These are phyloP conservation scores for Mycena leptocephala DNA, from an alignment of 768 basidiomycete genomes.

Conservation along the genomic window DNA sequence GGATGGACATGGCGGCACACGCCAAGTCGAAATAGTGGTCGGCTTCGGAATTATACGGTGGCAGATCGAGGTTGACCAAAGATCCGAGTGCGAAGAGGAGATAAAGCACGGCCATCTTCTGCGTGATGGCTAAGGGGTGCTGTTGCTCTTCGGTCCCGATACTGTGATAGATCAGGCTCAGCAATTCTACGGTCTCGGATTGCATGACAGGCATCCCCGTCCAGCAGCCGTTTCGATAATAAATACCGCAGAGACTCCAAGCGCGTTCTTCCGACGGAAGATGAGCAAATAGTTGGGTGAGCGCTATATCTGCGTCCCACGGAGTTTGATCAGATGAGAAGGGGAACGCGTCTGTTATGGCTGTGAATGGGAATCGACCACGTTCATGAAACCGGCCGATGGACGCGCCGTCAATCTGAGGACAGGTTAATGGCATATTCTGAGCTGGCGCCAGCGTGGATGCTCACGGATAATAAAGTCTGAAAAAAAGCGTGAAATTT, in stretches of 20 bases:
- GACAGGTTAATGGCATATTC: too few relatives aligned
- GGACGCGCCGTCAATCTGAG: too few relatives aligned
- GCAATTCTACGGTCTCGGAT: conserved; percentile 61
- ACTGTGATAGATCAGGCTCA: not conserved
- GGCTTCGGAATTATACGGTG: conserved; percentile 52
- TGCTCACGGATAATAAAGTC: too few relatives aligned
- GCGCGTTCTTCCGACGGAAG: conserved; percentile 56
- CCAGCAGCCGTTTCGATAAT: conserved; percentile 59
- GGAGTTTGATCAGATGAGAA: too few relatives aligned
- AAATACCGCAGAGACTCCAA: conserved; percentile 60
- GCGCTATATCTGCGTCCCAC: conserved; percentile 36
- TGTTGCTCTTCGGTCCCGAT: not conserved
- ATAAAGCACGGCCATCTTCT: conserved; percentile 34
- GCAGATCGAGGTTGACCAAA: conserved; percentile 39
- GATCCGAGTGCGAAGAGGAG: conserved; percentile 36
- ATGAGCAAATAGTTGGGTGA: conserved; percentile 42
- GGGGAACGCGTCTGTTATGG: too few relatives aligned
- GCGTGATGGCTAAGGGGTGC: not conserved
- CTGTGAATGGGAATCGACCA: conserved; percentile 43
- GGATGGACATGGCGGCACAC: too few relatives aligned
- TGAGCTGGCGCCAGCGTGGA: too few relatives aligned
- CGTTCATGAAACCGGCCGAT: too few relatives aligned
- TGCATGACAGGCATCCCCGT: conserved; percentile 60
- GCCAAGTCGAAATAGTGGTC: conserved; percentile 63
- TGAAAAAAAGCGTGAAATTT: too few relatives aligned